Base-by-base conservation (phyloP, 768 basidiomycete species). In the Floccularia luteovirens region DNA sequence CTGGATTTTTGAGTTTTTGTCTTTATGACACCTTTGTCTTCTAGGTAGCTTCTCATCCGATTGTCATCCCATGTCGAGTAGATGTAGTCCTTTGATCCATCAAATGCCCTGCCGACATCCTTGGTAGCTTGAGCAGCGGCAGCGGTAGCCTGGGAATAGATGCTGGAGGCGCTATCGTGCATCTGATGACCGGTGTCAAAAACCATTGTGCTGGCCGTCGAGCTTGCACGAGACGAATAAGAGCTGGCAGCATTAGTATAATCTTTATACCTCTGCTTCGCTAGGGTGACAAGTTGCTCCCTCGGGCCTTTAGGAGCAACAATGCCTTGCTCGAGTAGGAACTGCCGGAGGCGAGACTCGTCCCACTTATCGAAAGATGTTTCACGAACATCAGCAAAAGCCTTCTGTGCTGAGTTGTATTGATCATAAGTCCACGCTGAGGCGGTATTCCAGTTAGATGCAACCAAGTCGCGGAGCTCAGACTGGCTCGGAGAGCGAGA, bases 1-100 rank as follows among this genome's bases (percentile, higher is more conserved):
- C 77, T 75, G 39, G 72, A 79, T 42, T 75, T 73, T 47, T 79
- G 64, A 16, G 61, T 44, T 44, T 64, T 79, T 2, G 82, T 72
- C 50, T 85, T 73, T 44, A 89, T 51, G 27, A 89, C 64, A 19
- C 84, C 83, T 51, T 87, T 79, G 27, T 82, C 69, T 52, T 84
- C 78, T 32, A 93, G 75, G 62, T 82, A 96, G 0, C 53, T 59
- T 36, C 82, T 69, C 34, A 97, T 60, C 47, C 71, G 70, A 50
- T 70, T 82, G 48, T 93, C 89, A 41, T 85, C 80, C 94, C 94
- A 96, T 0, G 84, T 76, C 0, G 86, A 90, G 58, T 86, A 94
- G 13, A 92, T 62, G 49, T 91, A 93, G 57, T 97, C 92, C 56
- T 80, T 88, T 22, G 79, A 58, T 43, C 85, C 76, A 45, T 92